Evolutionary conservation across 352 stramenopile genomes (phyloP), one percentile per base, ranked within the genome.

Genomic region (Phytophthora quininea): DNA sequence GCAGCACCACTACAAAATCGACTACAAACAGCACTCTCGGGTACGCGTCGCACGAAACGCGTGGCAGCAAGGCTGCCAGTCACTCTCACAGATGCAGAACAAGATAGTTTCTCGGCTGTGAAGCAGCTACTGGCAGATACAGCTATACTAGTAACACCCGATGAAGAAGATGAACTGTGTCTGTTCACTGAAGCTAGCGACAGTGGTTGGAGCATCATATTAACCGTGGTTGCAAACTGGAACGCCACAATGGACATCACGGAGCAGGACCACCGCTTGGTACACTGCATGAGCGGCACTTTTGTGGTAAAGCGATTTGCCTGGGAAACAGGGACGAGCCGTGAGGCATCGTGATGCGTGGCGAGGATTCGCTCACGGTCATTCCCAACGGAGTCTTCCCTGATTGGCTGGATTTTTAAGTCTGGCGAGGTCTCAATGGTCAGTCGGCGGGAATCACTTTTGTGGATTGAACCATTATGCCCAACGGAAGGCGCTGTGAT

Each of bases 231-330:
- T 6, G 10, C 10, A 11, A 11, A 40, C 10, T 40, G 35, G 35
- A 40, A 40, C 35, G 35, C 6, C 10, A 6, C 6, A 6, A 40
- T 12, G 11, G 3, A 6, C 14, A 33, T 49, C 5, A 12, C 3
- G 1, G 42, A 61, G 1, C 45, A 54, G 10, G 2, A 54, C 5
- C 48, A 45, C 24, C 7, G 1, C 3, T 29, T 64, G 0, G 3
- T 57, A 3, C 14, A 46, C 35, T 64, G 57, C 12, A 50, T 64
- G 35, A 57, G 57, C 48, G 57, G 37, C 2, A 51, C 46, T n/a
- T n/a, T n/a, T n/a, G n/a, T n/a, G n/a, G n/a, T n/a, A n/a, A n/a
- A n/a, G n/a, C n/a, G n/a, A n/a, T n/a, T n/a, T n/a, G n/a, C n/a
- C n/a, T n/a, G n/a, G n/a, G n/a, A n/a, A n/a, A n/a, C n/a, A n/a